A percentile compares a stretch with the other conserved stretches of the same genome.
Evolutionary conservation across 139 green algal genomes (phyloP).

Genomic region (Haematococcus sp.): DNA sequence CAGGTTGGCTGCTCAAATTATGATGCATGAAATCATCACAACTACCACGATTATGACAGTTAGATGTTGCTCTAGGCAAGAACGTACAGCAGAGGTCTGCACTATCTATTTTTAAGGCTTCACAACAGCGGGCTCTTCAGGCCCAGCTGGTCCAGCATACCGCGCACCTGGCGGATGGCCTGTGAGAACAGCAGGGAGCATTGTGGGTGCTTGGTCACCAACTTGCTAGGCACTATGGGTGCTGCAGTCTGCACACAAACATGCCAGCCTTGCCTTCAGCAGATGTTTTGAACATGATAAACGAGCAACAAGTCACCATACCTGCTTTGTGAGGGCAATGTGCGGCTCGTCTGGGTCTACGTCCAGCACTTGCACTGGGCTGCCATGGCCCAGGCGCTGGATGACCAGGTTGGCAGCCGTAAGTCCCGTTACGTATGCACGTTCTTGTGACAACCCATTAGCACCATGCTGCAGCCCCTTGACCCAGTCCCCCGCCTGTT

Average conservation of each 20-base stretch:
- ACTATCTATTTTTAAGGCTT: no score
- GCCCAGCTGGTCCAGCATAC: not conserved
- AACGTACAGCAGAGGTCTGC: no score
- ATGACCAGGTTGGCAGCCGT: conserved; percentile 76
- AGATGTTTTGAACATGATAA: no score
- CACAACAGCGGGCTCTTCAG: conserved; percentile 27
- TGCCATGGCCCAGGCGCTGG: conserved; percentile 38
- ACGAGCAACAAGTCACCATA: no score
- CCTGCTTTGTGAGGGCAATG: conserved; percentile 56
- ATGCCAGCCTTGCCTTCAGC: no score
- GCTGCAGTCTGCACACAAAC: no score
- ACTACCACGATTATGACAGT: no score
- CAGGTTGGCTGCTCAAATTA: no score
- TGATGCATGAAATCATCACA: no score
- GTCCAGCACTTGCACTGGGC: conserved; percentile 21
- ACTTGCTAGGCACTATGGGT: no score
- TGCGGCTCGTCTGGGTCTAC: conserved; percentile 77
- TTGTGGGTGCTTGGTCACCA: no score
- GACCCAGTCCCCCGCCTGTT: conserved; percentile 78
- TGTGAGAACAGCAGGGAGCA: conserved; percentile 11
- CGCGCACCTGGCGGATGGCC: not conserved
- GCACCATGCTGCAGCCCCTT: conserved; percentile 76
- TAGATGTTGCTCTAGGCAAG: no score
- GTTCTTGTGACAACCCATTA: conserved; percentile 73
- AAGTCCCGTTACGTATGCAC: conserved; percentile 82